These are phyloP conservation scores for Laguncularia racemosa DNA, from an alignment of 345 rosid species.

Conservation along the genomic window DNA sequence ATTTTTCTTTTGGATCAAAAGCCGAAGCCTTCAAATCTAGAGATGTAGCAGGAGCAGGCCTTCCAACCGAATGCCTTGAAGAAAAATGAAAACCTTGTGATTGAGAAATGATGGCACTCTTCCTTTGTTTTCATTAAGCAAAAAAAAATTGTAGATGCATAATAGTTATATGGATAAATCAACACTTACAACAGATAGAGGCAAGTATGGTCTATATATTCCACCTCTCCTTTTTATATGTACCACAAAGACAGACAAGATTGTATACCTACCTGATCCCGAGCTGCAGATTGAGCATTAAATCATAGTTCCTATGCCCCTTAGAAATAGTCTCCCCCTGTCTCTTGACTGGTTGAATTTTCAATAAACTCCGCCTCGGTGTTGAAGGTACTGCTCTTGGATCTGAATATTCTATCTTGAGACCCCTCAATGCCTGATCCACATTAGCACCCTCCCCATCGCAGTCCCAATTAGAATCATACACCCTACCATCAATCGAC, in stretches of 20 bases:
- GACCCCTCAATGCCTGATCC: conserved; percentile 33
- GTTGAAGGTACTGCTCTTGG: conserved; percentile 4
- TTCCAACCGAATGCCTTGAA: conserved; percentile 53
- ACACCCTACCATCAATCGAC: conserved; percentile 16
- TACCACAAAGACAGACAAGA: neutral
- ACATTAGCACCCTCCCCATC: conserved; percentile 37
- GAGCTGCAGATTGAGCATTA: conserved; percentile 67
- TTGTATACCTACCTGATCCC: conserved; percentile 60
- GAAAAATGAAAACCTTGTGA: too few species aligned
- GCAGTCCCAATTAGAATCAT: conserved; percentile 27
- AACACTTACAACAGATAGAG: too few species aligned
- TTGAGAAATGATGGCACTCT: too few species aligned
- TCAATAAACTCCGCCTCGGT: conserved; percentile 16
- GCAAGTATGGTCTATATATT: too few species aligned
- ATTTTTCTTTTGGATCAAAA: conserved; percentile 71
- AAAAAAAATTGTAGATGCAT: too few species aligned
- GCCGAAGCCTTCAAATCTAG: conserved; percentile 50
- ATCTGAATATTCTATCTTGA: conserved; percentile 34
- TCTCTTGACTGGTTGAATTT: conserved; percentile 33
- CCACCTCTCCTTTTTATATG: too few species aligned
- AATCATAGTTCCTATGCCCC: conserved; percentile 57
- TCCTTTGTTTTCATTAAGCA: too few species aligned
- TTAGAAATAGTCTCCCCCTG: conserved; percentile 54
- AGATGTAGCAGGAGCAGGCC: conserved; percentile 51
- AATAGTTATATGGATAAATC: too few species aligned